These are phyloP conservation scores for Salix brachista DNA, from an alignment of 345 rosid species.

Conservation along the genomic window DNA sequence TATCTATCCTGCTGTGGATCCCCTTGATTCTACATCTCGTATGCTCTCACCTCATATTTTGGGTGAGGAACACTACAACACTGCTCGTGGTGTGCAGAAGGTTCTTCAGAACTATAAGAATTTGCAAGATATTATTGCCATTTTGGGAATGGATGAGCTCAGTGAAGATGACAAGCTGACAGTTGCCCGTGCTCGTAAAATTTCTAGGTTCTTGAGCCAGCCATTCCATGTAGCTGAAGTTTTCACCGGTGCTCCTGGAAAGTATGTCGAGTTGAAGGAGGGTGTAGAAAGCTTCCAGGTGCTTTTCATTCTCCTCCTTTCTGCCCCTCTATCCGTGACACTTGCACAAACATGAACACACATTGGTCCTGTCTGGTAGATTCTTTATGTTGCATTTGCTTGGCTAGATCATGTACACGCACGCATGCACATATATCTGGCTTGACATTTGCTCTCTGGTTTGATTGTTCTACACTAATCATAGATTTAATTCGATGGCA, in stretches of 20 bases:
- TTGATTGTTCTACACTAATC: neutral
- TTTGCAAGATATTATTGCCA: slow-evolving; percentile 97
- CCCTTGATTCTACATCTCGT: slow-evolving; percentile 95
- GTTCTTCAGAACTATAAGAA: slow-evolving; percentile 98
- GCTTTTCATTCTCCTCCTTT: neutral
- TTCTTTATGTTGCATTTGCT: neutral
- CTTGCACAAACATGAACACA: neutral
- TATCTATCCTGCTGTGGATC: slow-evolving; percentile 98
- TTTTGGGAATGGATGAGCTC: slow-evolving; percentile 99
- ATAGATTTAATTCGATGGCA: neutral
- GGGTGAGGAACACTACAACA: slow-evolving; percentile 92
- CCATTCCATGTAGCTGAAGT: slow-evolving; percentile 99
- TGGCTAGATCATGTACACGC: too few relatives aligned
- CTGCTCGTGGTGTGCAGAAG: slow-evolving; percentile 98
- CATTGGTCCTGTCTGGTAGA: neutral
- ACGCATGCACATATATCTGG: neutral
- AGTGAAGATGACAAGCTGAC: slow-evolving; percentile 99
- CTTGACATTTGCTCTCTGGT: neutral
- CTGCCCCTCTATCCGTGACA: neutral
- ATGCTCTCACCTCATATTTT: slow-evolving; percentile 95
- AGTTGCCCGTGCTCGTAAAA: slow-evolving; percentile 97
- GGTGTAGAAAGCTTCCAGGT: slow-evolving; percentile 95
- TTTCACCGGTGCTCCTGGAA: slow-evolving; percentile 98
- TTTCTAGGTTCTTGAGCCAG: slow-evolving; percentile 94
- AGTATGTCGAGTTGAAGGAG: slow-evolving; percentile 93